A percentile compares a stretch with the other conserved stretches of the same genome.
phyloP scores from a whole-genome alignment of 2,329 filamentous ascomycete genomes.

The Fusarium oxysporum region DNA sequence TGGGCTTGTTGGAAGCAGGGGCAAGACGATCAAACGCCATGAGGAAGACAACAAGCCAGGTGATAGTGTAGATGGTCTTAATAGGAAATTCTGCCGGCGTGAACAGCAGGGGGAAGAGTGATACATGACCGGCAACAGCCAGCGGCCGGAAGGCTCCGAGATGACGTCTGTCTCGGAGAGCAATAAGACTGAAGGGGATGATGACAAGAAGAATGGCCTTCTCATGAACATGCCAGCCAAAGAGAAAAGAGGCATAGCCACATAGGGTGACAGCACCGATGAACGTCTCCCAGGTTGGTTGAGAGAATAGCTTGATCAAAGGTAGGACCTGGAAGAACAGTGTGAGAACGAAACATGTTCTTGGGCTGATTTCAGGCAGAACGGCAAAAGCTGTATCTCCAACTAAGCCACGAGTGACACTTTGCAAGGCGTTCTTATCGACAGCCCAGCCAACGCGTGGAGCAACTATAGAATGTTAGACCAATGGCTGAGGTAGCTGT shows the following conservation, averaged over 20 bases:
- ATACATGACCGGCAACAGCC: constrained; percentile 93
- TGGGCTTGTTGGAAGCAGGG: constrained; percentile 80
- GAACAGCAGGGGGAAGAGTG: constrained; percentile 92
- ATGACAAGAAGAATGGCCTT: constrained; percentile 96
- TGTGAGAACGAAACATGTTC: constrained; percentile 84
- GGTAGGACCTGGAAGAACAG: constrained; percentile 84
- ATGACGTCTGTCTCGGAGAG: constrained; percentile 88
- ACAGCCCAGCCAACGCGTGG: constrained; percentile 82
- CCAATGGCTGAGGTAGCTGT: not conserved
- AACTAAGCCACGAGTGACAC: constrained; percentile 91
- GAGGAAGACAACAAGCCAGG: constrained; percentile 90
- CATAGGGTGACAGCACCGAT: constrained; percentile 91
- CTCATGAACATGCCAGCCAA: constrained; percentile 98
- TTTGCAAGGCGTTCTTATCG: constrained; percentile 80
- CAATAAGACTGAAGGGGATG: constrained; percentile 93
- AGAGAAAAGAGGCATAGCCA: constrained; percentile 95
- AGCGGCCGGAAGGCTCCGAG: constrained; percentile 92
- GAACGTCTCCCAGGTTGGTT: constrained; percentile 89
- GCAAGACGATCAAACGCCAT: constrained; percentile 88
- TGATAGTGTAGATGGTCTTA: constrained; percentile 91
- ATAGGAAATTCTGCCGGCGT: constrained; percentile 92
- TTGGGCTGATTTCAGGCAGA: constrained; percentile 85
- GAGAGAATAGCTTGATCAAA: constrained; percentile 82
- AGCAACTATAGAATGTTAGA: constrained; percentile 68
- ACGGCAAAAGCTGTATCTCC: constrained; percentile 96